phyloP scores from a whole-genome alignment of 768 basidiomycete species.

The Naganishia randhawae region DNA sequence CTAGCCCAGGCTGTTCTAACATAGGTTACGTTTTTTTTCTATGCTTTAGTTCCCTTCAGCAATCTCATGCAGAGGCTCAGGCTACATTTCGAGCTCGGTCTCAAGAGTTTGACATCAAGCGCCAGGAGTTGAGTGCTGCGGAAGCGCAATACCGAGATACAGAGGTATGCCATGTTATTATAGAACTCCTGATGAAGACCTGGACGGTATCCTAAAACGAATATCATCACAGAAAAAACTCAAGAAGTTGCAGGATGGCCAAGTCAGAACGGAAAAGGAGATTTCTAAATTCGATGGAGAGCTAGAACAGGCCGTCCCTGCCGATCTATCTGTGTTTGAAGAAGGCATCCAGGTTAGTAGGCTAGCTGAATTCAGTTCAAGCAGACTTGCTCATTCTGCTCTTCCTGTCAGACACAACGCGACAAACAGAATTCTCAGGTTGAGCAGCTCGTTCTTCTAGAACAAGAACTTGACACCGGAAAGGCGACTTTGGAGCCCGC shows the following conservation, averaged over 20 bases:
- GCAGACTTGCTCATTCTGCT: neutral
- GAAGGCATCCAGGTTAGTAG: constrained; percentile 57
- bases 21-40: too few species aligned
- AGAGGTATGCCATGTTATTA: neutral
- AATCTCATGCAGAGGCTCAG: constrained; percentile 6
- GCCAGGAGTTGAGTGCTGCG: neutral
- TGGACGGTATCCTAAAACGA: neutral
- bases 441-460: constrained; percentile 1
- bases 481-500: constrained; percentile 2
- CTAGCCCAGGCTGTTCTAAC: neutral
- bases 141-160: neutral
- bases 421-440: neutral
- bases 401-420: neutral
- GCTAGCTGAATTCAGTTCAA: too few species aligned
- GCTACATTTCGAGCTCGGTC: constrained; percentile 8
- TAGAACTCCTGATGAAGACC: neutral
- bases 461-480: neutral
- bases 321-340: constrained; percentile 60
- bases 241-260: constrained; percentile 6
- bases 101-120: constrained; percentile 8
- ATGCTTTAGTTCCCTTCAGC: constrained; percentile 4
- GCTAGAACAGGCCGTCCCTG: constrained; percentile 63
- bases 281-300: constrained; percentile 3
- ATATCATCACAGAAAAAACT: neutral
- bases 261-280: neutral